These are phyloP conservation scores for Fusarium proliferatum DNA, from an alignment of 2,329 filamentous ascomycete species.

Conservation along the genomic window DNA sequence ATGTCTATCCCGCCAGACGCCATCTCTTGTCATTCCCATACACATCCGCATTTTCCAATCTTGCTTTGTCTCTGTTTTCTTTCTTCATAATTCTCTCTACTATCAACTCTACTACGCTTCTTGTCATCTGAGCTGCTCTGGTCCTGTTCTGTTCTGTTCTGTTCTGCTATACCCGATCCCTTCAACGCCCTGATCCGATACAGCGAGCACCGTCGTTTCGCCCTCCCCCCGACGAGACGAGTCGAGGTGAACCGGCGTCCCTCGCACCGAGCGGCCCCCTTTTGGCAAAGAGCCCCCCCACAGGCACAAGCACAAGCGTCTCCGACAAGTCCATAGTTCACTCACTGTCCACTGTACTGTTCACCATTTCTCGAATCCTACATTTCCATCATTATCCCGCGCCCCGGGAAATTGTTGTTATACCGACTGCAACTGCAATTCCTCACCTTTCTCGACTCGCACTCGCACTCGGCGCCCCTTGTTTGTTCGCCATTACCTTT, in stretches of 20 bases:
- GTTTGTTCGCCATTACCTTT: conserved; percentile 25
- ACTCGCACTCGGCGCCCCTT: conserved; percentile 24
- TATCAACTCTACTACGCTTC: conserved; percentile 21
- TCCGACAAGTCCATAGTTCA: conserved; percentile 40
- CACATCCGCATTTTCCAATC: conserved; percentile 36
- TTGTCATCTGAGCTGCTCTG: not conserved
- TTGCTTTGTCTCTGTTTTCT: conserved; percentile 33
- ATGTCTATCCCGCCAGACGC: conserved; percentile 27
- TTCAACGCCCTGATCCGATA: not conserved
- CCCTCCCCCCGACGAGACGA: conserved; percentile 30
- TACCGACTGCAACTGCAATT: conserved; percentile 30
- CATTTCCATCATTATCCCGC: conserved; percentile 46
- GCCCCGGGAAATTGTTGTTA: conserved; percentile 36
- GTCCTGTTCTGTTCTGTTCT: not conserved
- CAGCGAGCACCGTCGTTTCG: conserved; percentile 17
- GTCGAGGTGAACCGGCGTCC: conserved; percentile 45
- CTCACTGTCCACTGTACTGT: conserved; percentile 18
- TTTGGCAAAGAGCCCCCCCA: conserved; percentile 44
- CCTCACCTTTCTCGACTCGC: conserved; percentile 8
- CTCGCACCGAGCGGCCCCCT: conserved; percentile 47
- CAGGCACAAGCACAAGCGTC: conserved; percentile 41
- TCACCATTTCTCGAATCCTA: conserved; percentile 40
- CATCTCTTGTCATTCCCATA: conserved; percentile 36
- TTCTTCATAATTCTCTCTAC: conserved; percentile 37
- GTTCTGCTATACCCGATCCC: not conserved